A percentile compares a stretch with the other conserved stretches of the same genome.
phyloP scores from a whole-genome alignment of 768 basidiomycete species.

The Trametes gibbosa region DNA sequence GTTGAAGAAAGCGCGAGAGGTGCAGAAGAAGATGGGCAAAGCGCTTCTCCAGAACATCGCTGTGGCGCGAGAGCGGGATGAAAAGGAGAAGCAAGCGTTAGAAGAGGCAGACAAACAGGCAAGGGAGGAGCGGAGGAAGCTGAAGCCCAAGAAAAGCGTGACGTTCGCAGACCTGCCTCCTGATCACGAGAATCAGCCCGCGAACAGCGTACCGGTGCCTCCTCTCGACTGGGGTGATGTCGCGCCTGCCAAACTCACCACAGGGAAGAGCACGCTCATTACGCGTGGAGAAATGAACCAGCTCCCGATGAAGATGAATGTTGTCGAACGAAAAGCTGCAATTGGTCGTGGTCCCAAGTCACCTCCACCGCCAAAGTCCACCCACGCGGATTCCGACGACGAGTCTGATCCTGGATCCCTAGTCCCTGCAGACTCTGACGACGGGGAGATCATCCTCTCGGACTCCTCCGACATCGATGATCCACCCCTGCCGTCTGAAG shows the following conservation, averaged over 20 bases:
- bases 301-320: conserved; percentile 62
- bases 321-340: conserved; percentile 61
- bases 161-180: conserved; percentile 52
- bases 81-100: conserved; percentile 32
- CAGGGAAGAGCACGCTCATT: conserved; percentile 35
- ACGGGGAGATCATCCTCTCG: conserved; percentile 27
- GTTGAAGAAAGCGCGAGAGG: conserved; percentile 39
- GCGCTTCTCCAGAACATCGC: conserved; percentile 52
- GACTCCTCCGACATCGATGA: conserved; percentile 15
- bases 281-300: conserved; percentile 32
- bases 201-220: conserved; percentile 14
- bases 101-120: conserved; percentile 28
- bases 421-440: conserved; percentile 33
- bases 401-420: conserved; percentile 48
- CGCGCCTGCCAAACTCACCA: conserved; percentile 45
- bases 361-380: conserved; percentile 17
- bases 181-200: conserved; percentile 26
- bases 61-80: conserved; percentile 39
- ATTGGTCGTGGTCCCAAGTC: conserved; percentile 24
- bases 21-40: conserved; percentile 80
- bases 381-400: conserved; percentile 60
- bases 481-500: conserved; percentile 17
- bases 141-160: conserved; percentile 58
- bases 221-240: conserved; percentile 53
- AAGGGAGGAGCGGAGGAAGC: conserved; percentile 29